A percentile compares a stretch with the other conserved stretches of the same genome.
These are phyloP conservation scores for Solanum bulbocastanum DNA, from an alignment of 257 asterid species.

Conservation along the genomic window DNA sequence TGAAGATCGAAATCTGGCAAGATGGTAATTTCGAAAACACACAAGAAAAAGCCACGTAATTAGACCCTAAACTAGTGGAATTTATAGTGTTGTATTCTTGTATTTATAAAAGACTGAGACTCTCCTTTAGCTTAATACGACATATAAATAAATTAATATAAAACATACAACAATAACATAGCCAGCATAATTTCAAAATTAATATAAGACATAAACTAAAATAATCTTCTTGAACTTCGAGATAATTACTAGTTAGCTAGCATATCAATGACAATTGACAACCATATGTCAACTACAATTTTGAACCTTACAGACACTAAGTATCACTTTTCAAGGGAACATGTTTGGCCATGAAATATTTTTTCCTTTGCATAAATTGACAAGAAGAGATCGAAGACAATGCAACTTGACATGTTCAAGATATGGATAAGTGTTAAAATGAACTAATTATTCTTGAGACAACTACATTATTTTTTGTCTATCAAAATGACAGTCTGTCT, in stretches of 20 bases:
- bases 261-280: background rate
- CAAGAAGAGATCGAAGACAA: background rate
- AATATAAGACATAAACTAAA: too few species aligned
- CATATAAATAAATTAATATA: background rate
- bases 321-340: background rate
- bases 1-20: fast-evolving
- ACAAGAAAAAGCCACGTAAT: too few species aligned
- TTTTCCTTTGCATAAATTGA: background rate
- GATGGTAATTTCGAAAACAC: too few species aligned
- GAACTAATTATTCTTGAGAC: background rate
- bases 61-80: too few species aligned
- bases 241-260: background rate
- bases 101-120: background rate
- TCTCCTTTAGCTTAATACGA: background rate
- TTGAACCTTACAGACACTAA: background rate
- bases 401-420: background rate
- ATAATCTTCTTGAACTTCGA: background rate
- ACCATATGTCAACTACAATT: background rate
- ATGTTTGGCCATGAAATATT: background rate
- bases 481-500: background rate
- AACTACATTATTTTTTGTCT: background rate
- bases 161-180: too few species aligned
- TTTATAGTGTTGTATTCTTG: too few species aligned
- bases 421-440: background rate
- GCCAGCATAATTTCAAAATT: too few species aligned